A percentile compares a stretch with the other conserved stretches of the same genome.
These are phyloP conservation scores for Microcyclospora pomicola DNA, from an alignment of 2,329 filamentous ascomycete species.

Conservation along the genomic window DNA sequence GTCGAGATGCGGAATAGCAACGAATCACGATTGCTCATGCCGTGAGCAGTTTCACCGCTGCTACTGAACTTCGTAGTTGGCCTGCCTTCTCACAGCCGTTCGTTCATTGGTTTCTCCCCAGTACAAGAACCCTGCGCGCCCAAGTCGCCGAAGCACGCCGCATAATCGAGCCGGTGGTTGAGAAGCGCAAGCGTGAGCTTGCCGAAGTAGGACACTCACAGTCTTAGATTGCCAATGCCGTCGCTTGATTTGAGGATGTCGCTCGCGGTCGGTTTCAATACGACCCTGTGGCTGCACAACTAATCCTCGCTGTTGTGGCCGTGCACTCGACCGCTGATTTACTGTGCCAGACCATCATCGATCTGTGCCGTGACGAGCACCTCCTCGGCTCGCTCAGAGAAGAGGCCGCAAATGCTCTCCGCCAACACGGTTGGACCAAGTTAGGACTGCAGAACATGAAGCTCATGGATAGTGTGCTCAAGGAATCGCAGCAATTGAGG, in stretches of 20 bases:
- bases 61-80: conserved; percentile 23
- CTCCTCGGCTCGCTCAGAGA: conserved; percentile 13
- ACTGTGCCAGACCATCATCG: conserved; percentile 8
- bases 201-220: conserved; percentile 1
- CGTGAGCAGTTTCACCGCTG: conserved; percentile 20
- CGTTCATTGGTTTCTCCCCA: conserved; percentile 23
- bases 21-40: conserved; percentile 22
- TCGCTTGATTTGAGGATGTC: conserved; percentile 16
- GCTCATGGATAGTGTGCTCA: conserved; percentile 20
- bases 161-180: conserved; percentile 24
- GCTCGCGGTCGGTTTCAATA: conserved; percentile 7
- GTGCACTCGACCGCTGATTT: conserved; percentile 16
- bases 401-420: conserved; percentile 14
- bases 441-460: conserved; percentile 15
- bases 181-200: conserved; percentile 14
- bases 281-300: conserved; percentile 11
- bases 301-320: conserved; percentile 10
- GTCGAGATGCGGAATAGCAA: conserved; percentile 27
- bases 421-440: conserved; percentile 16
- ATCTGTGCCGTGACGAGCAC: conserved; percentile 12
- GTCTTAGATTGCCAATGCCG: conserved; percentile 11
- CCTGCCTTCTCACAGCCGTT: conserved; percentile 23
- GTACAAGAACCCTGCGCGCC: conserved; percentile 18
- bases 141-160: conserved; percentile 19
- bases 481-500: conserved; percentile 17